Base-by-base conservation (phyloP, 192 early-diverging fungal species). In the Podila epigama region DNA sequence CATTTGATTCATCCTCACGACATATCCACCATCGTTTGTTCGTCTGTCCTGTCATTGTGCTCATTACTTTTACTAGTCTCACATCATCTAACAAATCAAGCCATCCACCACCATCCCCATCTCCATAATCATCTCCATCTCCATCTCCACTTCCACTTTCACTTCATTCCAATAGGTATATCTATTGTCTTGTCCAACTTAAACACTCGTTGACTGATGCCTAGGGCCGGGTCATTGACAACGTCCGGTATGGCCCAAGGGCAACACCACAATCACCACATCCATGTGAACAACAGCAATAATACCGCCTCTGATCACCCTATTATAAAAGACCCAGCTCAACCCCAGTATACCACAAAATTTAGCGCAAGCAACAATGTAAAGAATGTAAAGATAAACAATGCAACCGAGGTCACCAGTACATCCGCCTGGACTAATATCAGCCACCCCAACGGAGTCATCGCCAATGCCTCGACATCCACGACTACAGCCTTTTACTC, bases 401-500 rank as follows among this genome's bases (percentile, higher is more conserved):
- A 20, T 37, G 32, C 27, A 34, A 57, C 7, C 44, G 48, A 20
- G 5, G 25, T 44, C 22, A n/a, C 35, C 44, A 63, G 7, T 5
- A 20, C 22, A 4, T 37, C 12, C 2, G 5, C 44, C 28, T 1
- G 25, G 15, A 0, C 4, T 27, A n/a, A 39, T 33, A 31, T 27
- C 9, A 48, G 5, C 36, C 16, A n/a, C 13, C 28, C 16, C 27
- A n/a, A n/a, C n/a, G n/a, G n/a, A n/a, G n/a, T n/a, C 10, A 53
- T 54, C 36, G 8, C 18, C 18, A 29, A 4, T 51, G 28, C 51
- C 28, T 33, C 44, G 10, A 55, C 51, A 16, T 63, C 73, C 7
- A 77, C 73, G 2, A 75, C 55, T 1, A 61, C 70, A 5, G 48
- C 73, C 9, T 77, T 77, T 20, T 77, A 77, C 32, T 68, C 66